phyloP scores from a whole-genome alignment of 352 stramenopile genomes.

The Pythium rhizo-oryzae region DNA sequence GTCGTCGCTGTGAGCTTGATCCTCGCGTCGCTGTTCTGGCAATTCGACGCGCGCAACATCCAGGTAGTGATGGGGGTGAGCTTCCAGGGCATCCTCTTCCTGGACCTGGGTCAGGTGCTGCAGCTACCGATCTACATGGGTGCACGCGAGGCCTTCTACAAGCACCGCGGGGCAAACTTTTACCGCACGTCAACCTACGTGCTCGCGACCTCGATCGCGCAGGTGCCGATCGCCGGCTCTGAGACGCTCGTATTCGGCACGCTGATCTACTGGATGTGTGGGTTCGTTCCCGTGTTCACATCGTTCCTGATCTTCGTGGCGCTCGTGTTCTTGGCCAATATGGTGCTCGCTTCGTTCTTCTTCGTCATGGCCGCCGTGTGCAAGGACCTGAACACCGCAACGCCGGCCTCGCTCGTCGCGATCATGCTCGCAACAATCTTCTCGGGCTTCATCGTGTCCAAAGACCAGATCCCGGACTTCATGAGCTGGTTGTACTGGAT shows the following conservation, averaged over 20 bases:
- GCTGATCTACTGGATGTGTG: slow-evolving; percentile 77
- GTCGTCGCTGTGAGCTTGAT: slow-evolving; percentile 50
- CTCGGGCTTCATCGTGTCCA: slow-evolving; percentile 51
- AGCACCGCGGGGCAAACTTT: slow-evolving; percentile 76
- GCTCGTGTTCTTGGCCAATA: slow-evolving; percentile 43
- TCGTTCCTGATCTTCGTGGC: slow-evolving; percentile 41
- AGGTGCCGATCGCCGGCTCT: slow-evolving; percentile 44
- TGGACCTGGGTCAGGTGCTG: slow-evolving; percentile 68
- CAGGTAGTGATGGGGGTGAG: slow-evolving; percentile 67
- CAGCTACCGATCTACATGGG: slow-evolving; percentile 78
- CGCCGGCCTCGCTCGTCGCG: slow-evolving; percentile 42
- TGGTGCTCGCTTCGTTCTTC: slow-evolving; percentile 46
- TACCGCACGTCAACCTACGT: slow-evolving; percentile 69
- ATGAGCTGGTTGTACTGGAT: slow-evolving; percentile 74
- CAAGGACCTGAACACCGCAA: slow-evolving; percentile 37
- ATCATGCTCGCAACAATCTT: slow-evolving; percentile 52
- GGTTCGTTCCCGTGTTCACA: slow-evolving; percentile 34
- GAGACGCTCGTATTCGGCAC: slow-evolving; percentile 69
- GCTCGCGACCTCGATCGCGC: slow-evolving; percentile 34
- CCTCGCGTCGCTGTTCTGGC: slow-evolving; percentile 39
- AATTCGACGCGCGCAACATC: slow-evolving; percentile 32
- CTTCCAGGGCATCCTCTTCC: slow-evolving; percentile 76
- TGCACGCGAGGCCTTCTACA: slow-evolving; percentile 69
- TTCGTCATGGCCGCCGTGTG: slow-evolving; percentile 40
- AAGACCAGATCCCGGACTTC: slow-evolving; percentile 45